Evolutionary conservation across 768 basidiomycete species (phyloP).

Genomic region (Russula compacta): DNA sequence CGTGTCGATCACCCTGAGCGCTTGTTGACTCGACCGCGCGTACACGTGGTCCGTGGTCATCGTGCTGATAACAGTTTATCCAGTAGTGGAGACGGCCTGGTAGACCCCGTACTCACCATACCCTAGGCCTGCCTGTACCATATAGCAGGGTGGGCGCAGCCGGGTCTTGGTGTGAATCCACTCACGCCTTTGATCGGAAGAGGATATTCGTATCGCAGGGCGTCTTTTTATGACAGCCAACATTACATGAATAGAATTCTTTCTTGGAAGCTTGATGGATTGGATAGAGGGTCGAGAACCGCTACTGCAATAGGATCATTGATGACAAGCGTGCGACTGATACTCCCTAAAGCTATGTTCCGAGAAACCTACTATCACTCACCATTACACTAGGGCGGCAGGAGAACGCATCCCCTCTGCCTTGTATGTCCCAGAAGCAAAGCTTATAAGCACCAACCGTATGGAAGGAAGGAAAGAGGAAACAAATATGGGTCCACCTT

Average conservation of each 20-base stretch:
- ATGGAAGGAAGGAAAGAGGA: too few relatives aligned
- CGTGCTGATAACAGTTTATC: not conserved
- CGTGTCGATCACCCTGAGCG: not conserved
- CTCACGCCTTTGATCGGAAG: not conserved
- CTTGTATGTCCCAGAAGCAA: too few relatives aligned
- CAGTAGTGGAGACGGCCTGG: not conserved
- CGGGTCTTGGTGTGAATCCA: not conserved
- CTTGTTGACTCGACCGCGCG: too few relatives aligned
- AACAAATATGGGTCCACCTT: too few relatives aligned
- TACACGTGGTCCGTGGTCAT: not conserved
- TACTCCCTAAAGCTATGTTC: not conserved
- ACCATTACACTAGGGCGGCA: not conserved
- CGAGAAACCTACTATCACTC: not conserved
- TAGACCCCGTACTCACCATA: too few relatives aligned
- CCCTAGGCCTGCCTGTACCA: too few relatives aligned
- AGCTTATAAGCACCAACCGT: too few relatives aligned
- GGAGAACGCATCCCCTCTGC: not conserved
- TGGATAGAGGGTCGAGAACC: not conserved
- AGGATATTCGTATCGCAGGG: not conserved
- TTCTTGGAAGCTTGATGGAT: not conserved
- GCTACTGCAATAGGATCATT: not conserved
- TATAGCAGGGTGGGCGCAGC: not conserved
- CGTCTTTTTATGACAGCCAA: not conserved
- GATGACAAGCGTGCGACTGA: not conserved
- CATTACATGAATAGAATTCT: not conserved